Evolutionary conservation across 1,139 yeast species (phyloP), one percentile per base, ranked within the genome.

Genomic region (Yarrowia galli): DNA sequence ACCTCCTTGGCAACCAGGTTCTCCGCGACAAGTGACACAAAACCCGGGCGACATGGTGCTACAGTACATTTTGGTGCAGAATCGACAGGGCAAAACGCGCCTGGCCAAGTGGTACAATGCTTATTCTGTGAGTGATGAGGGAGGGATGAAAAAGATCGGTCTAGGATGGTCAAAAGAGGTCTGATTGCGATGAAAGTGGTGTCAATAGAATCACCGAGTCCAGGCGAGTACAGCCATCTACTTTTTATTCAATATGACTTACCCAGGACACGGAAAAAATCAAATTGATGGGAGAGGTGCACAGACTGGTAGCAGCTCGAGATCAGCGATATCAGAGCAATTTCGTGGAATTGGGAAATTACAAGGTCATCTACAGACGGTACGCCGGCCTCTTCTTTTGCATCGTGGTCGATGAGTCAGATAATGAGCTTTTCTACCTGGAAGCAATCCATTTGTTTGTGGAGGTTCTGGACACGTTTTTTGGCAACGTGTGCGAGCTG

Each of bases 341-440:
- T 68, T 78, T 80, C 67, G 80, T 78, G 42, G 79, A 80, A 77
- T 91, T 89, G 74, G 89, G 89, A 53, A 78, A 82, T 68, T 79
- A 85, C 71, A 91, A 91, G 75, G 81, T 95, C 69, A 93, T 95
- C 1, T 95, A 95, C 76, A 82, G 97, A 72, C 81, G 98, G 70
- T 95, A 93, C 75, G 98, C 98, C 1, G 99, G 99, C 10, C 79
- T 95, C 20, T 93, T 88, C 77, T 92, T 95, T 75, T 87, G 93
- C 35, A 84, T 90, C 69, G 89, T 96, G 67, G 87, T 92, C 15
- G 97, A 90, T 72, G 78, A 85, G 42, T 79, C 80, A 16, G 98
- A 92, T 75, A 89, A 89, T 74, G 98, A 93, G 75, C 83, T 95
- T 71, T 86, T 89, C 68, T 90, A 89, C 75, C 81, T 95, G 68